phyloP scores from a whole-genome alignment of 257 asterid genomes.

The Petunia axillaris region DNA sequence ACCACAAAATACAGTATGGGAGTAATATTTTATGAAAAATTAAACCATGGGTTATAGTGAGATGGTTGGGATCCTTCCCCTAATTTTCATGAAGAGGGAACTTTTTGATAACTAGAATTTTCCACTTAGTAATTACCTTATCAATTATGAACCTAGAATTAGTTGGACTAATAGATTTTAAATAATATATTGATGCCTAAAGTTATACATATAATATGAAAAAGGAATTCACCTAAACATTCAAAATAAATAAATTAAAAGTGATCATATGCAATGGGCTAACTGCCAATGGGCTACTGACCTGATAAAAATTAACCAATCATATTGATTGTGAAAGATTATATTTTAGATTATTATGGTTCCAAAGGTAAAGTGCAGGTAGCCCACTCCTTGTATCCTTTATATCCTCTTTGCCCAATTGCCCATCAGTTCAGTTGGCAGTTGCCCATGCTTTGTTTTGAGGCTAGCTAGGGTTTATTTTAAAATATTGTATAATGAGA shows the following conservation, averaged over 20 bases:
- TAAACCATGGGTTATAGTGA: too few relatives aligned
- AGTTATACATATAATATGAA: too few relatives aligned
- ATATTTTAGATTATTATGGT: neutral
- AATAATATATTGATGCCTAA: too few relatives aligned
- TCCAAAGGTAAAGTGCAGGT: neutral
- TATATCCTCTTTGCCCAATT: neutral
- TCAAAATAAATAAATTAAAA: neutral
- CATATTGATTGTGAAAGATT: neutral
- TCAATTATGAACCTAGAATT: too few relatives aligned
- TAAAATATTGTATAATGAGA: neutral
- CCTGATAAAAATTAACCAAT: neutral
- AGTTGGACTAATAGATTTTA: too few relatives aligned
- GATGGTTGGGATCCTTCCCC: too few relatives aligned
- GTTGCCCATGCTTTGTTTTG: conserved; percentile 18
- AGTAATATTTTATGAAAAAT: neutral
- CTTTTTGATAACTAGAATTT: too few relatives aligned
- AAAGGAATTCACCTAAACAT: neutral
- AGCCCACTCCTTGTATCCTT: neutral
- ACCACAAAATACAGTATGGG: neutral
- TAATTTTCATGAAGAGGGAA: too few relatives aligned
- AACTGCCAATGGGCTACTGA: neutral
- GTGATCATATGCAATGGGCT: neutral
- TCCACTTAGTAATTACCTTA: too few relatives aligned
- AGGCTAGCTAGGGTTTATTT: conserved; percentile 20
- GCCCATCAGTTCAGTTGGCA: conserved; percentile 14